Evolutionary conservation across 2,329 filamentous ascomycete genomes (phyloP).

Genomic region (Fusarium cicatricum): DNA sequence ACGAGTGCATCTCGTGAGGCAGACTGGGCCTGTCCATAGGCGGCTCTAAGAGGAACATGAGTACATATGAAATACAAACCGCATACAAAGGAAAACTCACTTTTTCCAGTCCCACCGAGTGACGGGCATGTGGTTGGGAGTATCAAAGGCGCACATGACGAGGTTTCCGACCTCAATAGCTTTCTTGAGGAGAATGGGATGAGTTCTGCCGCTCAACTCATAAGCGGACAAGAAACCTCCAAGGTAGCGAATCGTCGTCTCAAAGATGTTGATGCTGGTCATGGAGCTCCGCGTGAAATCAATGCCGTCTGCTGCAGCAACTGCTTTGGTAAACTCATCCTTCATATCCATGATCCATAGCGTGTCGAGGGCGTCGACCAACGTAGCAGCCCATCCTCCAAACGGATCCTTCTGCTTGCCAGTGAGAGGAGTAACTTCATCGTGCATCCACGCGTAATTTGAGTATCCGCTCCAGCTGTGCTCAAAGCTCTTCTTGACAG

Average conservation of each 20-base stretch:
- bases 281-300: constrained; percentile 63
- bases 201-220: constrained; percentile 64
- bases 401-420: constrained; percentile 62
- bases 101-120: constrained; percentile 42
- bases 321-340: constrained; percentile 69
- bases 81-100: constrained; percentile 21
- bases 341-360: constrained; percentile 74
- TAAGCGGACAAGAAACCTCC: constrained; percentile 73
- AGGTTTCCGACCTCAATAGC: constrained; percentile 68
- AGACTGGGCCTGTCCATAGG: constrained; percentile 36
- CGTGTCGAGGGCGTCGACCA: constrained; percentile 71
- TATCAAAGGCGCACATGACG: constrained; percentile 71
- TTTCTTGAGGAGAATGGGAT: constrained; percentile 62
- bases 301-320: constrained; percentile 62
- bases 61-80: not conserved
- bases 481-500: constrained; percentile 59
- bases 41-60: constrained; percentile 30
- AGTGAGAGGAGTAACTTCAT: constrained; percentile 67
- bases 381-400: constrained; percentile 70
- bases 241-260: constrained; percentile 73
- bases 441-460: constrained; percentile 67
- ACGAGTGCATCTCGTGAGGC: constrained; percentile 37
- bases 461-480: constrained; percentile 69
- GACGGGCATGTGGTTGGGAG: constrained; percentile 68
- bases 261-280: constrained; percentile 67